Evolutionary conservation across 768 basidiomycete species (phyloP).

Genomic region (Cystobasidium tubakii): DNA sequence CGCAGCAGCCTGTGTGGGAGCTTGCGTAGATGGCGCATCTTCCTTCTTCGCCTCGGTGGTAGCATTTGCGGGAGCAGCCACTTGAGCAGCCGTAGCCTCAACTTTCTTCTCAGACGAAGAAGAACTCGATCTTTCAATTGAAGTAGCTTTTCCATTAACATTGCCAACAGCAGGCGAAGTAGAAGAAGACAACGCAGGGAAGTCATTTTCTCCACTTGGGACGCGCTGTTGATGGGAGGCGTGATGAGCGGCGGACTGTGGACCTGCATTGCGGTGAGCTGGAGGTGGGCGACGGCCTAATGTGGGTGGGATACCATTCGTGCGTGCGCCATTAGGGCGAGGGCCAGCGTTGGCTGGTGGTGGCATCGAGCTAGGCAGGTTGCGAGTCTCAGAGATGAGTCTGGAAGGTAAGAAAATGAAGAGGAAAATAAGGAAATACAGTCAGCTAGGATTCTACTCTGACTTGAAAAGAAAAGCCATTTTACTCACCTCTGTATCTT

Average conservation of each 20-base stretch:
- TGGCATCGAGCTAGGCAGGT: background rate
- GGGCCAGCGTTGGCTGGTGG: background rate
- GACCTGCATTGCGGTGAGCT: background rate
- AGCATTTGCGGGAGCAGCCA: background rate
- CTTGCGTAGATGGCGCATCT: background rate
- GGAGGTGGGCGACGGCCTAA: slow-evolving; percentile 17
- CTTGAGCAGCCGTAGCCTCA: background rate
- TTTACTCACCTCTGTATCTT: slow-evolving; percentile 25
- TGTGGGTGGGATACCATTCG: slow-evolving; percentile 10
- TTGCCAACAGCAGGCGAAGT: background rate
- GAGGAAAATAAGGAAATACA: background rate
- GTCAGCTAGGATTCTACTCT: too few species aligned
- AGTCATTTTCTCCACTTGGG: slow-evolving; percentile 30
- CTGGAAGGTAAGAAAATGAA: background rate
- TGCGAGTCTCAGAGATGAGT: slow-evolving; percentile 33
- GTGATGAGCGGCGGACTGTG: background rate
- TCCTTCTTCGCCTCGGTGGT: background rate
- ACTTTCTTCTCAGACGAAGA: background rate
- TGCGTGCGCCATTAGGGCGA: background rate
- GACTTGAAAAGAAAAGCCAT: too few species aligned
- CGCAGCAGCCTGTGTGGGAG: background rate
- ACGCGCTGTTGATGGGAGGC: slow-evolving; percentile 6
- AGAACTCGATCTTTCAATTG: background rate
- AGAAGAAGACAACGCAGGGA: slow-evolving; percentile 12
- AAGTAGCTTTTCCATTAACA: background rate